Conservation (phyloP, 805 yeast species). For the Schizosaccharomyces octosporus region DNA sequence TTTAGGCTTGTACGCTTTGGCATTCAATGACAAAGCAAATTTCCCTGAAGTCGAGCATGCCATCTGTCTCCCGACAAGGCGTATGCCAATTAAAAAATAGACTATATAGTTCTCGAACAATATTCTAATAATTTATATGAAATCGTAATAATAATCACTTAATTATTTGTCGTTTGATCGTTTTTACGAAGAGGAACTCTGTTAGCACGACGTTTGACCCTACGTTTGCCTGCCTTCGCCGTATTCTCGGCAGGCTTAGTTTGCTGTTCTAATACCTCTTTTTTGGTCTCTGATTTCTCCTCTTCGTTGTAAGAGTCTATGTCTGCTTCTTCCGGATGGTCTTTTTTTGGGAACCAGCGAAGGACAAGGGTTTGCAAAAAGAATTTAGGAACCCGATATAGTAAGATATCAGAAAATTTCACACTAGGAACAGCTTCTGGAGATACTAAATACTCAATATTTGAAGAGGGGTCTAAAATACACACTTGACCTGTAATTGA, state of each 20-base stretch:
- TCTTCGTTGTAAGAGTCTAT: not conserved
- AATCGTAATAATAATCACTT: no score
- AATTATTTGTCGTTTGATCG: not conserved
- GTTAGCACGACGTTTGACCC: not conserved
- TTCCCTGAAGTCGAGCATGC: not conserved
- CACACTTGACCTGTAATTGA: not conserved
- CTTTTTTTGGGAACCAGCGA: not conserved
- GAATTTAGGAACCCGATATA: not conserved
- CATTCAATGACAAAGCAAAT: constrained; percentile 4
- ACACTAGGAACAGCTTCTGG: not conserved
- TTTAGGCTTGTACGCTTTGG: constrained; percentile 7
- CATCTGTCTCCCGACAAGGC: not conserved
- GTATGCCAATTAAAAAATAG: not conserved
- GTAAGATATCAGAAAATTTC: not conserved
- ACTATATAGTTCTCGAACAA: not conserved
- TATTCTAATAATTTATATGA: not conserved
- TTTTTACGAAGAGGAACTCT: not conserved
- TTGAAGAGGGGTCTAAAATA: not conserved
- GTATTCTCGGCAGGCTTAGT: not conserved
- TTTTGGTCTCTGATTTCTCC: not conserved
- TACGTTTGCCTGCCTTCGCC: not conserved
- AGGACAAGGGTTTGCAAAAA: not conserved
- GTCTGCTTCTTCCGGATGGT: not conserved
- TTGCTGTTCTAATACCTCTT: no score
- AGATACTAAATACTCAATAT: not conserved